These are phyloP conservation scores for Hypoxylon sp. DNA, from an alignment of 2,329 filamentous ascomycete genomes.

Conservation along the genomic window DNA sequence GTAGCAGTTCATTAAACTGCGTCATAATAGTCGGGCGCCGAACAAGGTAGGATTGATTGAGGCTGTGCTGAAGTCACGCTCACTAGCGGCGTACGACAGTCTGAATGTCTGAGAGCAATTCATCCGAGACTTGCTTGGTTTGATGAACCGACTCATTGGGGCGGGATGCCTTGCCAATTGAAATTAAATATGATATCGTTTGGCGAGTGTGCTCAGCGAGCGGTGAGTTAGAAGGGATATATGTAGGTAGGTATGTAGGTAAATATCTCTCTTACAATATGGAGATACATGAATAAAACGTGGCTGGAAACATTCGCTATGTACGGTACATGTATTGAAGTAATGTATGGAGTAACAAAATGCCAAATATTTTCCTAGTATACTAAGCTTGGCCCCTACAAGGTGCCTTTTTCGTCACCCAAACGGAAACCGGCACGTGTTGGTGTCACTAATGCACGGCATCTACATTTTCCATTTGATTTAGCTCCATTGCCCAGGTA, in stretches of 20 bases:
- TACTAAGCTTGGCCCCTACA: constrained; percentile 18
- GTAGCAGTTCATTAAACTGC: constrained; percentile 13
- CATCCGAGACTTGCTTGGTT: constrained; percentile 5
- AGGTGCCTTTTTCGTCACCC: constrained; percentile 8
- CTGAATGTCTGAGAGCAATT: constrained; percentile 10
- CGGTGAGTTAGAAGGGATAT: neutral
- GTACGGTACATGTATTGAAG: neutral
- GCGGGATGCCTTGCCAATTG: neutral
- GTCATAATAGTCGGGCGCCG: constrained; percentile 27
- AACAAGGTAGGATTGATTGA: constrained; percentile 24
- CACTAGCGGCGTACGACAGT: constrained; percentile 10
- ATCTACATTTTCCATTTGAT: constrained; percentile 10
- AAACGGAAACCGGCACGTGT: constrained; percentile 33
- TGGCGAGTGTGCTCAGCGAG: neutral
- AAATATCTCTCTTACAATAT: neutral
- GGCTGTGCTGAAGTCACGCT: constrained; percentile 43
- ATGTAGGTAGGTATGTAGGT: neutral
- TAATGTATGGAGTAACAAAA: constrained; percentile 2
- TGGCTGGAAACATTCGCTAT: too few species aligned
- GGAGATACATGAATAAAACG: neutral
- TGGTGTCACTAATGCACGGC: constrained; percentile 12
- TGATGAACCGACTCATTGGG: neutral
- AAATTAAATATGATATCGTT: neutral
- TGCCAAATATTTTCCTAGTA: constrained; percentile 7
- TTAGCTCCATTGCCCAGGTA: neutral